Percentiles rank a stretch among this genome's conserved stretches.
Evolutionary conservation across 1,284 basidiomycete species (phyloP).

Genomic region (Ganoderma lingzhi): DNA sequence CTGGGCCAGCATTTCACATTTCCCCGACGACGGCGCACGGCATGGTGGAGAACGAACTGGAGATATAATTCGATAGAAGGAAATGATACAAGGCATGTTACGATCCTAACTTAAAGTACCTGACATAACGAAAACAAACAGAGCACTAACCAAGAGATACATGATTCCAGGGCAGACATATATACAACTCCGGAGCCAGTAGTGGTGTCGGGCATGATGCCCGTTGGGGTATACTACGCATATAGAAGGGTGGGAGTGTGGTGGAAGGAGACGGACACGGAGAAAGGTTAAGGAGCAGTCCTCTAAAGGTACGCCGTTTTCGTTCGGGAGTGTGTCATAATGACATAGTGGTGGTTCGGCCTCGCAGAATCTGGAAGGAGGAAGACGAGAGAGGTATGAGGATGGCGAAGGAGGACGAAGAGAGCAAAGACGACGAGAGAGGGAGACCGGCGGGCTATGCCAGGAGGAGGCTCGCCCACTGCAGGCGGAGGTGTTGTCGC

Average conservation of each 20-base stretch:
- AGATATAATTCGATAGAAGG: conserved; percentile 1
- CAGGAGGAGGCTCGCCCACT: conserved; percentile 60
- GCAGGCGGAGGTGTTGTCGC: conserved; percentile 65
- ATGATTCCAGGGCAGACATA: conserved; percentile 16
- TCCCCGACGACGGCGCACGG: background rate
- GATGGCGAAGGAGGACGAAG: background rate
- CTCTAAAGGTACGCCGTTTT: conserved; percentile 23
- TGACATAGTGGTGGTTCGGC: background rate
- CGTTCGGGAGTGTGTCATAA: background rate
- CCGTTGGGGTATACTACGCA: conserved; percentile 26
- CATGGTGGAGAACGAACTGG: background rate
- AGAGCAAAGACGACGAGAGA: background rate
- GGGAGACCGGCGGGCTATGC: conserved; percentile 43
- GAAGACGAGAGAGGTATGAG: background rate
- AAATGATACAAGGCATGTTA: conserved; percentile 18
- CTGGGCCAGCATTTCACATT: background rate
- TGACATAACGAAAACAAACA: conserved; percentile 12
- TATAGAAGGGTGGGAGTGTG: conserved; percentile 4
- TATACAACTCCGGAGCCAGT: conserved; percentile 14
- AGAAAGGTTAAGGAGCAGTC: conserved; percentile 7
- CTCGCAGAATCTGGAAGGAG: background rate
- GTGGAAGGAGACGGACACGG: background rate
- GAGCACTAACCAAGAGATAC: conserved; percentile 23
- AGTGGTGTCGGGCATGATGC: conserved; percentile 6
- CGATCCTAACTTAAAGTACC: conserved; percentile 13